phyloP scores from a whole-genome alignment of 495 filamentous ascomycete species.

The Platismatia glauca region DNA sequence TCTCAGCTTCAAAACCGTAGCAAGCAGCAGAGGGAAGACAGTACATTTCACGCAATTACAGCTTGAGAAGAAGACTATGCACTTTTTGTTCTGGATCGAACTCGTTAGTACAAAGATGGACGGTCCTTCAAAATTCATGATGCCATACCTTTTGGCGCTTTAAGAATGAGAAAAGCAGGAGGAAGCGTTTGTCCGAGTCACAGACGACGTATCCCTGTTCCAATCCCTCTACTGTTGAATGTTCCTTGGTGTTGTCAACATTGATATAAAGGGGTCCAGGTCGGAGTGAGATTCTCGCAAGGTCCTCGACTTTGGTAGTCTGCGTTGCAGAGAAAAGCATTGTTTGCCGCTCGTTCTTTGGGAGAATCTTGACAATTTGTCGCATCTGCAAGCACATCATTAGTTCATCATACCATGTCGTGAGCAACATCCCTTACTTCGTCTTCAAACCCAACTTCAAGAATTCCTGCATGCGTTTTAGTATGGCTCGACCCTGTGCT shows the following conservation, averaged over 20 bases:
- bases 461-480: conserved; percentile 37
- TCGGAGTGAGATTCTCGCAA: conserved; percentile 85
- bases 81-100: conserved; percentile 75
- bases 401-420: background rate
- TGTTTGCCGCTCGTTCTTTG: conserved; percentile 80
- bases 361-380: conserved; percentile 92
- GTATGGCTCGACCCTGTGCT: background rate
- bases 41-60: conserved; percentile 74
- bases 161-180: conserved; percentile 91
- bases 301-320: conserved; percentile 95
- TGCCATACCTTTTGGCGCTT: conserved; percentile 44
- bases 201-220: conserved; percentile 95
- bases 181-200: conserved; percentile 86
- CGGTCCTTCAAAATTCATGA: background rate
- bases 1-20: conserved; percentile 25
- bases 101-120: background rate
- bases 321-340: conserved; percentile 97
- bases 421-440: conserved; percentile 37
- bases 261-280: conserved; percentile 95
- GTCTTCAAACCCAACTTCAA: conserved; percentile 97
- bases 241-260: conserved; percentile 69
- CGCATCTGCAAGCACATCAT: conserved; percentile 46
- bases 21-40: background rate
- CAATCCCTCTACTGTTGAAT: conserved; percentile 80
- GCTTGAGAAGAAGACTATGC: conserved; percentile 93